Percentiles rank a stretch among this genome's conserved stretches.
Conservation (phyloP, 2,329 filamentous ascomycete genomes). For the Triangularia setosa region DNA sequence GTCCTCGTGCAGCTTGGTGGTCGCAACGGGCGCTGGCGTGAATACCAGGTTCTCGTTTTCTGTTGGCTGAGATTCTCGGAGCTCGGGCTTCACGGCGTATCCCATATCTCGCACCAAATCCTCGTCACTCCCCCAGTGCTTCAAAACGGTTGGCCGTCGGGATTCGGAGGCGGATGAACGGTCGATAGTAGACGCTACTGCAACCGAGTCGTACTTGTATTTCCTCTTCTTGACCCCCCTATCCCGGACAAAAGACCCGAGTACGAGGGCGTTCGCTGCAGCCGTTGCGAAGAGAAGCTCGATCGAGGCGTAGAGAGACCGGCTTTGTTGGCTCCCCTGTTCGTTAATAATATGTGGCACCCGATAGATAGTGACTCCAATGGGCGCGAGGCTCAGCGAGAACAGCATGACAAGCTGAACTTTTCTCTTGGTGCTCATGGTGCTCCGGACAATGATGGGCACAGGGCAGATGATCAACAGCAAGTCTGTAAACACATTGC, state of each 20-base stretch:
- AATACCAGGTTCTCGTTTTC: constrained; percentile 21
- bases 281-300: constrained; percentile 86
- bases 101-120: constrained; percentile 81
- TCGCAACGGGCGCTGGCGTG: constrained; percentile 35
- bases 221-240: constrained; percentile 85
- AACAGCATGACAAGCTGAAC: constrained; percentile 76
- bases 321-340: constrained; percentile 75
- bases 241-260: constrained; percentile 90
- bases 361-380: constrained; percentile 75
- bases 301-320: constrained; percentile 82
- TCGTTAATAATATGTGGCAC: constrained; percentile 71
- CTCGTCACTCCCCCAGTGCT: constrained; percentile 84
- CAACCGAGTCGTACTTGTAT: constrained; percentile 62
- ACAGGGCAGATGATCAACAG: constrained; percentile 85
- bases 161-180: constrained; percentile 36
- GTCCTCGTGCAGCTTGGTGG: constrained; percentile 29
- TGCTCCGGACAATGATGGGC: constrained; percentile 76
- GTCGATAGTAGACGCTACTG: constrained; percentile 58
- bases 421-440: constrained; percentile 74
- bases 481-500: constrained; percentile 85
- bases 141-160: constrained; percentile 50
- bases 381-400: constrained; percentile 74
- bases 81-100: constrained; percentile 56
- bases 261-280: constrained; percentile 81
- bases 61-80: constrained; percentile 38